Base-by-base conservation (phyloP, 306 rosid species). In the Calophaca sinica region DNA sequence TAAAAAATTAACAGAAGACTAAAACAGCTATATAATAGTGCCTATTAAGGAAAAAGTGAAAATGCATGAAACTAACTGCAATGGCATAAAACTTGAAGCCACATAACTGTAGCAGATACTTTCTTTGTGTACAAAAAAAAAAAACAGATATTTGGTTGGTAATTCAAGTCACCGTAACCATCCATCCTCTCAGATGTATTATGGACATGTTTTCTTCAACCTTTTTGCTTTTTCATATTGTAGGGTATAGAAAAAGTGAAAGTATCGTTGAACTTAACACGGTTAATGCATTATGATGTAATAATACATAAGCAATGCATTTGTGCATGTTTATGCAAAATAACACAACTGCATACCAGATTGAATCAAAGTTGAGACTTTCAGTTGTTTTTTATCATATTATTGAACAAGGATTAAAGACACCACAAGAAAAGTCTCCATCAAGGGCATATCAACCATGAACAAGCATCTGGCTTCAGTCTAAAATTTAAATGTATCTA, bases 1-100 rank as follows among this genome's bases (percentile, higher is more conserved):
- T n/a, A 38, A 73, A 79, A 65, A 29, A 7, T 49, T 12, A 57
- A 39, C 52, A 14, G 28, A 5, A 45, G 73, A 62, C 61, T 36
- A 75, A 5, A 42, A 65, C 68, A 65, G 6, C 39, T 12, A 74
- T 31, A 51, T 12, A 10, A 57, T 57, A 63, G 54, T 12, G 4
- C 46, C 64, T 11, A 45, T 44, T 29, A 54, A 44, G 63, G 29
- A 32, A 62, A 55, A 63, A 44, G 11, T 0, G 73, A 64, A 73
- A 76, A 61, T 26, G 68, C 78, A 80, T 68, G n/a, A n/a, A n/a
- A n/a, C n/a, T n/a, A 48, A 49, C 50, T 54, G 60, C 15, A 66
- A 53, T 7, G 32, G 13, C 53, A 75, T 50, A 66, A 28, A 61
- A 14, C 31, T 0, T 20, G 1, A 20, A 20, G 26, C 26, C 26